A percentile compares a stretch with the other conserved stretches of the same genome.
phyloP scores from a whole-genome alignment of 495 filamentous ascomycete species.

The Hypoxylon intermedium region DNA sequence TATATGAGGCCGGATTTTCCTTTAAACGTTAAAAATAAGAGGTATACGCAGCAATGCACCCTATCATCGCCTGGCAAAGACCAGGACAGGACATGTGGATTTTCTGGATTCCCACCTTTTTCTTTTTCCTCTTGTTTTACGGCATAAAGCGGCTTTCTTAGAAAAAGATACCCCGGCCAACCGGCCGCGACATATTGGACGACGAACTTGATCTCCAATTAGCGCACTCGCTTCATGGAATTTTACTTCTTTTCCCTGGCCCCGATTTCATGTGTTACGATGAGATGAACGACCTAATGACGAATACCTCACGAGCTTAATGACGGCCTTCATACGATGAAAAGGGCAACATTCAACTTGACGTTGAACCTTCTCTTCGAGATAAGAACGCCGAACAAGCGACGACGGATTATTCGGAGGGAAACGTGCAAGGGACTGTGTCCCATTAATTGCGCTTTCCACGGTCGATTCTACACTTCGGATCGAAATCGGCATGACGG shows the following conservation, averaged over 20 bases:
- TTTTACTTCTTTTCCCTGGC: constrained; percentile 32
- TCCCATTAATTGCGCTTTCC: constrained; percentile 36
- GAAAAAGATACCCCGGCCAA: constrained; percentile 47
- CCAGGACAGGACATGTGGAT: constrained; percentile 51
- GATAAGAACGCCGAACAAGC: constrained; percentile 36
- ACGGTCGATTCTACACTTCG: constrained; percentile 42
- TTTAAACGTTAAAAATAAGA: constrained; percentile 46
- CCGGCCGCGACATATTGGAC: constrained; percentile 32
- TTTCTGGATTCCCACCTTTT: constrained; percentile 31
- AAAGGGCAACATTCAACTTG: constrained; percentile 45
- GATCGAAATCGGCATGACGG: constrained; percentile 39
- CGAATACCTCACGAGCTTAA: constrained; percentile 45
- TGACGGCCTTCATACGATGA: constrained; percentile 41
- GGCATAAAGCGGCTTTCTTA: constrained; percentile 54
- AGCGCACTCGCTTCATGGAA: constrained; percentile 44
- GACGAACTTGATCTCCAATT: constrained; percentile 28
- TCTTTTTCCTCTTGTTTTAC: constrained; percentile 39
- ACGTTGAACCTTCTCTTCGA: constrained; percentile 48
- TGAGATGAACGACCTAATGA: constrained; percentile 54
- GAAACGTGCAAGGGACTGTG: constrained; percentile 38
- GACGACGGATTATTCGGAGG: constrained; percentile 38
- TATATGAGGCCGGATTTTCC: constrained; percentile 50
- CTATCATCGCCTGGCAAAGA: constrained; percentile 50
- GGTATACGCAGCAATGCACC: constrained; percentile 62
- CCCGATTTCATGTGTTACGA: constrained; percentile 54